A percentile compares a stretch with the other conserved stretches of the same genome.
phyloP scores from a whole-genome alignment of 176 grass and related monocot species.

The maize (Zea mays) region Zm-B73-REFERENCE-NAM-5.0 NC_050102.1:149359001-149359500 shows the following conservation, averaged over 20 bases:
- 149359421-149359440: neutral
- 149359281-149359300: neutral
- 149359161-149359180: neutral
- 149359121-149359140: slow-evolving; percentile 16
- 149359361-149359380: neutral
- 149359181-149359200: slow-evolving; percentile 10
- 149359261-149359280: neutral
- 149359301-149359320: neutral
- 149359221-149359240: slow-evolving; percentile 21
- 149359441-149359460: neutral
- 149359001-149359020: neutral
- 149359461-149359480: neutral
- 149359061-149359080: slow-evolving; percentile 33
- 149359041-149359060: neutral
- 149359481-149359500: neutral
- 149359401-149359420: neutral
- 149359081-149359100: neutral
- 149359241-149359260: slow-evolving; percentile 29
- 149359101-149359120: neutral
- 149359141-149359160: slow-evolving; percentile 5
- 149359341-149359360: too few species aligned
- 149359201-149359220: slow-evolving; percentile 20
- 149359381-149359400: neutral
- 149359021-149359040: neutral
- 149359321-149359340: neutral